A percentile compares a stretch with the other conserved stretches of the same genome.
These are phyloP conservation scores for Epichloe aotearoae DNA, from an alignment of 2,329 filamentous ascomycete genomes.

Conservation along the genomic window DNA sequence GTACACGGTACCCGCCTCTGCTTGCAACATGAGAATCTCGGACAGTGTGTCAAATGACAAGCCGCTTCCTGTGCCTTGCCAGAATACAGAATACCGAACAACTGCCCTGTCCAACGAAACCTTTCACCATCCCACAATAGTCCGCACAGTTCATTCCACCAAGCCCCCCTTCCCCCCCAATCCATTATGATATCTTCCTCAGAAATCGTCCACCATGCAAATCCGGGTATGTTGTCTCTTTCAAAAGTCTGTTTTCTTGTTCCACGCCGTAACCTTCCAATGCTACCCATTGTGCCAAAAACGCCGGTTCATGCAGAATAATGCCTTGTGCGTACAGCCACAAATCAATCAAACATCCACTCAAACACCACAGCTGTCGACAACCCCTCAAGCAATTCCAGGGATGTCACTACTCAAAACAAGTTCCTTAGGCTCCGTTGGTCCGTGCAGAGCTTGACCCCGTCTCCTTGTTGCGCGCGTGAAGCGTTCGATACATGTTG, in stretches of 20 bases:
- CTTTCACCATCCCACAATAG: background rate
- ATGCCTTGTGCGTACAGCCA: constrained; percentile 10
- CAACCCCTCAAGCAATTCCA: background rate
- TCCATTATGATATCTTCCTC: constrained; percentile 9
- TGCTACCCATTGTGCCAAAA: constrained; percentile 11
- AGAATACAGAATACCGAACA: background rate
- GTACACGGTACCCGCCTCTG: background rate
- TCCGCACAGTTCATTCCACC: background rate
- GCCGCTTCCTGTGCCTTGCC: too few species aligned
- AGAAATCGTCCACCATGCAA: constrained; percentile 11
- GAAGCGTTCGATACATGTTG: constrained; percentile 30
- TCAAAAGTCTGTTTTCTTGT: constrained; percentile 6
- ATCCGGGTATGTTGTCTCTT: constrained; percentile 15
- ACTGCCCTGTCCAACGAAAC: background rate
- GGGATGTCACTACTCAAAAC: background rate
- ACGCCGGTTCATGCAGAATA: constrained; percentile 15
- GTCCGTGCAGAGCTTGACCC: constrained; percentile 16
- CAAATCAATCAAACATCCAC: constrained; percentile 1
- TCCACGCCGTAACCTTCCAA: constrained; percentile 10
- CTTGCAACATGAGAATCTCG: background rate
- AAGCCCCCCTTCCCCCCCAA: background rate
- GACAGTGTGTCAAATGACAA: background rate
- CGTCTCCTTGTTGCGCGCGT: constrained; percentile 20
- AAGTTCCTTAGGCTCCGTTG: constrained; percentile 16
- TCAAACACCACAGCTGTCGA: background rate